Evolutionary conservation across 257 asterid genomes (phyloP).

Genomic region (Solanum virginianum): DNA sequence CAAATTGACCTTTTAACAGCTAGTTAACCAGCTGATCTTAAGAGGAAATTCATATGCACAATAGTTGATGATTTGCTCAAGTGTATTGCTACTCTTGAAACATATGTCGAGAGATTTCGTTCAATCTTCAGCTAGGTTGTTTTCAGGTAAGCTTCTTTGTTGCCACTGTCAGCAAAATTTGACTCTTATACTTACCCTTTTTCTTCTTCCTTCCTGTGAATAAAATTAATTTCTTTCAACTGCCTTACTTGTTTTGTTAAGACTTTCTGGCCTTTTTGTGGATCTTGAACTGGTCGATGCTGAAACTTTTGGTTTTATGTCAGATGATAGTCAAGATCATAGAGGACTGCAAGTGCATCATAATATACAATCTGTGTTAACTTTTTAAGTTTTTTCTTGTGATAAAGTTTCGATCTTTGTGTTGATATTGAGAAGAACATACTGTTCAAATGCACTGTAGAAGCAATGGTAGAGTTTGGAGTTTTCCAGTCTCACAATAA

Average conservation of each 20-base stretch:
- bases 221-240: not conserved
- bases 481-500: not conserved
- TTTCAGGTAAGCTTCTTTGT: slow-evolving; percentile 26
- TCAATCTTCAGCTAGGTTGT: slow-evolving; percentile 13
- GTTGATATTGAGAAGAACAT: not conserved
- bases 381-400: not conserved
- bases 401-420: not conserved
- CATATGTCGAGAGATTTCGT: slow-evolving; percentile 28
- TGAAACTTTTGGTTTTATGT: not conserved
- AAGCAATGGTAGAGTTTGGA: not conserved
- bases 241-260: not conserved
- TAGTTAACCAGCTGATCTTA: slow-evolving; percentile 3
- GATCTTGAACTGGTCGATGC: not conserved
- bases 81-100: not conserved
- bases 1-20: not conserved
- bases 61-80: not conserved
- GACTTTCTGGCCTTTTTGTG: not conserved
- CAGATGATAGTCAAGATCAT: not conserved
- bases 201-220: not conserved
- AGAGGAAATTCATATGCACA: not conserved
- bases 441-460: not conserved
- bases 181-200: not conserved
- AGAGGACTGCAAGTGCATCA: not conserved
- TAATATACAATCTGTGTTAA: not conserved
- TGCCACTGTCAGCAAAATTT: slow-evolving; percentile 5